Conservation (phyloP, 768 basidiomycete genomes). For the Porpolomopsis calyptriformis region DNA sequence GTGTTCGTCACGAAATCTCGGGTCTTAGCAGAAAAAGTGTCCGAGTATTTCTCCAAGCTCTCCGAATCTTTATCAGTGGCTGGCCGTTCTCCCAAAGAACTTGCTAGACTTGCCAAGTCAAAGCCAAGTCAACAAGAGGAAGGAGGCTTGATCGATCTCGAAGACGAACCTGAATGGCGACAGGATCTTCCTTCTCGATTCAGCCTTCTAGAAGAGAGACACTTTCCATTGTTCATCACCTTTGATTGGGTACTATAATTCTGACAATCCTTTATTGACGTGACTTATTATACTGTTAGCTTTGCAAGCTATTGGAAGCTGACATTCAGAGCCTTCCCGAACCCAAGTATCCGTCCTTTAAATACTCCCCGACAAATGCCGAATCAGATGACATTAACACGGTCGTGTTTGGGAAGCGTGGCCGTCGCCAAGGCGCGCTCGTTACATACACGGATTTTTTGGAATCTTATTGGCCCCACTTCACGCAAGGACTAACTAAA, state of each 20-base stretch:
- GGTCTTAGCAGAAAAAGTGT: constrained; percentile 55
- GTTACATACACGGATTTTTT: constrained; percentile 41
- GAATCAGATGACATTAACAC: constrained; percentile 1
- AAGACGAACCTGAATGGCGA: constrained; percentile 34
- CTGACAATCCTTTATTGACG: too few species aligned
- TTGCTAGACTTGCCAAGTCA: constrained; percentile 21
- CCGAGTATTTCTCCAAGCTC: constrained; percentile 50
- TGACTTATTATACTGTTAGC: too few species aligned
- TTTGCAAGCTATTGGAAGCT: constrained; percentile 38
- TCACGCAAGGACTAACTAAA: constrained; percentile 40
- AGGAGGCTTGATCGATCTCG: constrained; percentile 27
- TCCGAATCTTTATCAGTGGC: constrained; percentile 32
- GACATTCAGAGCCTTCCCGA: too few species aligned
- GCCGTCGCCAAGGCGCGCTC: constrained; percentile 9
- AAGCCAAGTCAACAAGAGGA: constrained; percentile 11
- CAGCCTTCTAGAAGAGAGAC: constrained; percentile 42
- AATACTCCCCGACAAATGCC: too few species aligned
- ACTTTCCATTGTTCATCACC: constrained; percentile 65
- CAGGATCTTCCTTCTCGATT: constrained; percentile 40
- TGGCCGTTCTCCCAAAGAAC: constrained; percentile 26
- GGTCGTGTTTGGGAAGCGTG: not conserved
- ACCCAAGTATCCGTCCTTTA: too few species aligned
- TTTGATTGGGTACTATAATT: too few species aligned
- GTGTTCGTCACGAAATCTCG: constrained; percentile 65
- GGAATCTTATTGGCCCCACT: constrained; percentile 48